Percentiles rank a stretch among this genome's conserved stretches.
These are phyloP conservation scores for Harringtonia aguacate DNA, from an alignment of 2,329 filamentous ascomycete genomes.

Conservation along the genomic window DNA sequence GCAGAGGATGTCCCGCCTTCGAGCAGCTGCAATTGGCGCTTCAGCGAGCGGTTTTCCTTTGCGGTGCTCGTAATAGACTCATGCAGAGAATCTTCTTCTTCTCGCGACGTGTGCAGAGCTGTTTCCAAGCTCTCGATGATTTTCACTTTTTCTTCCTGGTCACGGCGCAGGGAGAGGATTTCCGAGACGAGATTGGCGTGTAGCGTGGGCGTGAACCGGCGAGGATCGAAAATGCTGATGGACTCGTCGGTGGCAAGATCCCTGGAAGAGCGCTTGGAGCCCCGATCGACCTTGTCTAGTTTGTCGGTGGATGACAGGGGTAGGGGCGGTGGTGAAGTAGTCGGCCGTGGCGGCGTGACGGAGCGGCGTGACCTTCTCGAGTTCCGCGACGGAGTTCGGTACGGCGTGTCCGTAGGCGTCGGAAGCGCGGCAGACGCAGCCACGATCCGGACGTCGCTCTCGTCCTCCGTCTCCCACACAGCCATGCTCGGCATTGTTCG, in stretches of 20 bases:
- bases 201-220: slow-evolving; percentile 87
- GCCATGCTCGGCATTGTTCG: slow-evolving; percentile 30
- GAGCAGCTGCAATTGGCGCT: slow-evolving; percentile 74
- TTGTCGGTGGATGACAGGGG: slow-evolving; percentile 31
- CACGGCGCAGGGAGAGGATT: slow-evolving; percentile 75
- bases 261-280: slow-evolving; percentile 40
- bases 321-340: slow-evolving; percentile 47
- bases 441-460: slow-evolving; percentile 43
- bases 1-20: slow-evolving; percentile 85
- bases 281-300: slow-evolving; percentile 28
- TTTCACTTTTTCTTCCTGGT: slow-evolving; percentile 81
- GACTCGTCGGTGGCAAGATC: slow-evolving; percentile 56
- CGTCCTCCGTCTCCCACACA: slow-evolving; percentile 53
- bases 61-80: slow-evolving; percentile 49
- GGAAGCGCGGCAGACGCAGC: slow-evolving; percentile 42
- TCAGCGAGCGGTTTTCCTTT: slow-evolving; percentile 71
- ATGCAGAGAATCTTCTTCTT: slow-evolving; percentile 64
- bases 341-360: slow-evolving; percentile 49
- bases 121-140: slow-evolving; percentile 79
- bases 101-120: slow-evolving; percentile 56
- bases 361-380: slow-evolving; percentile 55
- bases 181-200: slow-evolving; percentile 93
- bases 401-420: slow-evolving; percentile 61
- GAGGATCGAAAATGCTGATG: slow-evolving; percentile 70
- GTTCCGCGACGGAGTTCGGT: slow-evolving; percentile 57